These are phyloP conservation scores for Aspergillus phoenicis DNA, from an alignment of 2,329 filamentous ascomycete species.

Conservation along the genomic window DNA sequence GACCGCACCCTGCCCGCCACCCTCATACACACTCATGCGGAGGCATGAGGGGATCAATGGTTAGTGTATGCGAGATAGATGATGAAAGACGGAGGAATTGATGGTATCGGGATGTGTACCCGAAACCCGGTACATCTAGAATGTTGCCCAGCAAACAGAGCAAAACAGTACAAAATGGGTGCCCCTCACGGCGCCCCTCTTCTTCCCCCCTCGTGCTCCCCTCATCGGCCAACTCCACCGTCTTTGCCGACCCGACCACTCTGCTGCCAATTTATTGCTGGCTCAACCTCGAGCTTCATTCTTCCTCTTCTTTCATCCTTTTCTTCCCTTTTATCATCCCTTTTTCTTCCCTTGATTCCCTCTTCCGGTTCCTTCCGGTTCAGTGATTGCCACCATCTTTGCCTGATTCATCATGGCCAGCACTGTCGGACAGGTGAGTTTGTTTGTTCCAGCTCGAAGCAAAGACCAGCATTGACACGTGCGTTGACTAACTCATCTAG, in stretches of 20 bases:
- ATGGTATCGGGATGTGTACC: neutral
- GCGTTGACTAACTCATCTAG: slow-evolving; percentile 50
- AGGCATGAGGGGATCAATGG: neutral
- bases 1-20: too few relatives aligned
- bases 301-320: slow-evolving; percentile 3
- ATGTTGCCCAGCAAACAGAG: neutral
- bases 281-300: slow-evolving; percentile 2
- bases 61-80: too few relatives aligned
- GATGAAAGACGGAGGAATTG: neutral
- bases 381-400: neutral
- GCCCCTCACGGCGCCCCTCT: neutral
- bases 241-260: slow-evolving; percentile 18
- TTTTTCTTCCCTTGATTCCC: neutral
- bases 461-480: neutral
- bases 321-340: slow-evolving; percentile 11
- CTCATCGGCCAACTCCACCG: slow-evolving; percentile 19
- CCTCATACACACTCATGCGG: neutral
- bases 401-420: slow-evolving; percentile 49
- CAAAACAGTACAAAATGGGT: neutral
- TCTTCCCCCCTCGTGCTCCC: slow-evolving; percentile 18
- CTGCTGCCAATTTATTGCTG: slow-evolving; percentile 17
- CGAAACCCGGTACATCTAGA: neutral
- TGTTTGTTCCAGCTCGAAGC: neutral
- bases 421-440: slow-evolving; percentile 59
- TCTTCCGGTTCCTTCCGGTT: neutral